phyloP scores from a whole-genome alignment of 2,329 filamentous ascomycete species.

The Teratosphaeria viscida region DNA sequence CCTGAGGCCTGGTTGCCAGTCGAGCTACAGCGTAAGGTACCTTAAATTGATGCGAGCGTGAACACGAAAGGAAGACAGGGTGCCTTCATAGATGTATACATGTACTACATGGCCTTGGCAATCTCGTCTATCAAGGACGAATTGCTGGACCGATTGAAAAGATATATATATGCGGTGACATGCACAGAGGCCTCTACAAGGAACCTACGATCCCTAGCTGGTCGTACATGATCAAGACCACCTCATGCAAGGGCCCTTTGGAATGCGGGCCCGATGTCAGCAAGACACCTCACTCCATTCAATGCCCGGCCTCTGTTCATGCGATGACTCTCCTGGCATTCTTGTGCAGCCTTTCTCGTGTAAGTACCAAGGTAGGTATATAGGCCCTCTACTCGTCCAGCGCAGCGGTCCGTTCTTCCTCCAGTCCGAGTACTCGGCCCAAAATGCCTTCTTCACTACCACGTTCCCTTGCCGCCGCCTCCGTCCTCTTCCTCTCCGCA shows the following conservation, averaged over 20 bases:
- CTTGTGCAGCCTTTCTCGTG: background rate
- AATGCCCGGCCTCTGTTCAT: background rate
- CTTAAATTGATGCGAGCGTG: too few relatives aligned
- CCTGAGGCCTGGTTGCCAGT: too few relatives aligned
- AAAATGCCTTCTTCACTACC: conserved; percentile 1
- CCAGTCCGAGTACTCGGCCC: background rate
- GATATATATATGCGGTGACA: too few relatives aligned
- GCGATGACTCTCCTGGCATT: background rate
- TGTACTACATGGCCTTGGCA: too few relatives aligned
- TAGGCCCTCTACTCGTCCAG: background rate
- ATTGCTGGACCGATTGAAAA: too few relatives aligned
- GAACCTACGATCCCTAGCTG: too few relatives aligned
- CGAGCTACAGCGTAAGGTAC: too few relatives aligned
- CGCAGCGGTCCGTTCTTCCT: background rate
- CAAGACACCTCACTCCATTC: background rate
- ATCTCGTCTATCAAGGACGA: too few relatives aligned
- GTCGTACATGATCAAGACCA: too few relatives aligned
- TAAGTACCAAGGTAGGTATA: background rate
- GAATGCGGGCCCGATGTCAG: background rate
- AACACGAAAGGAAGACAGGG: too few relatives aligned
- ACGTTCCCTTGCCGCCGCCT: background rate
- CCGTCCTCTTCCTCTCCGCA: background rate
- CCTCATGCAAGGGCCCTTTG: background rate
- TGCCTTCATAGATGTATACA: too few relatives aligned
- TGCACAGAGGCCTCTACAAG: too few relatives aligned